Base-by-base conservation (phyloP, 2,329 filamentous ascomycete genomes). In the Lachnellula cervina region DNA sequence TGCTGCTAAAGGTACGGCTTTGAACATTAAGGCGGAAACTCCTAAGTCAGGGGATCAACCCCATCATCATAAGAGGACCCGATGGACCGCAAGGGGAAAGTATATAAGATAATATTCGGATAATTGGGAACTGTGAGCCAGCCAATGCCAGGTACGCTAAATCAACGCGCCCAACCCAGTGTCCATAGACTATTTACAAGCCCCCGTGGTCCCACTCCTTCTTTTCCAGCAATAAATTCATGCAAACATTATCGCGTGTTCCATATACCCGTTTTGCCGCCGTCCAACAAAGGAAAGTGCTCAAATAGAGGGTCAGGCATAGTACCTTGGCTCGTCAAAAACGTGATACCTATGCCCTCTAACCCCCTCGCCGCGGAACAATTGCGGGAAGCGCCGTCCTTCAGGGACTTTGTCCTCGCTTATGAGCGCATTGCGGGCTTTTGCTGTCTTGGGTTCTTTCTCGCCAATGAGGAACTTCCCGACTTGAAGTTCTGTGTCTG, bases 401-500 rank as follows among this genome's bases (percentile, higher is more conserved):
- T 82, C 78, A 0, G 89, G 86, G 2, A 97, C 83, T 59, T 91
- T 80, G 0, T 81, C 76, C 73, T 97, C 94, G 2, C 80, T 72
- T 5, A 92, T 76, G 32, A 77, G 74, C 23, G 69, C 72, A 52
- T 73, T 77, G 55, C 88, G 78, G 61, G 84, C 76, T 55, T 89
- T 79, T 68, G 63, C 70, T 51, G 78, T 77, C 55, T 86, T 82
- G n/a, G 82, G 80, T 48, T 85, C 80, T 0, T 80, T 79, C 65
- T 84, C 78, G 2, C 90, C 92, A 45, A 99, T 82, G 35, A 92
- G 82, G 73, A 99, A 97, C 73, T 97, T 97, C 64, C 90, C 94
- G 34, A 96, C 89, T 78, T 99, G 94, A 54, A 99, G 79, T 74
- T 99, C 94, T 2, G 94, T 99, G 70, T 99, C 94, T 13, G 94